Evolutionary conservation across 2,329 filamentous ascomycete genomes (phyloP).

Genomic region (Aspergillus novoparasiticus): DNA sequence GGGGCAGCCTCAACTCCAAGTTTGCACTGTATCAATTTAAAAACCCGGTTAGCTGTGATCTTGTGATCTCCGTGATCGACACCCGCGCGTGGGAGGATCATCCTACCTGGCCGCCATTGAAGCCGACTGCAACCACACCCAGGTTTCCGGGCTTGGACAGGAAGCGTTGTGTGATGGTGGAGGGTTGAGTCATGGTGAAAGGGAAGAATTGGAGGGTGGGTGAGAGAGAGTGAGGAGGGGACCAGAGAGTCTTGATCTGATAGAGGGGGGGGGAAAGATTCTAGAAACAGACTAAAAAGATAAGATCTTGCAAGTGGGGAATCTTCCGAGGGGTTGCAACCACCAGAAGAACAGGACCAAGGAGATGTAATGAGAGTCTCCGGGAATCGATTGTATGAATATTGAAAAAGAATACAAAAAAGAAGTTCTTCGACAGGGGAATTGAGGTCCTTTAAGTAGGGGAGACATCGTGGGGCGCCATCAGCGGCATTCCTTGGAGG

Average conservation of each 20-base stretch:
- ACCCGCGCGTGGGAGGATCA: conserved; percentile 19
- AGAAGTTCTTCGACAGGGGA: conserved; percentile 8
- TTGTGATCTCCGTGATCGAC: background rate
- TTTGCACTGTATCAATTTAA: conserved; percentile 65
- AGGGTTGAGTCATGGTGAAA: conserved; percentile 55
- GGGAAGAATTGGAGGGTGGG: background rate
- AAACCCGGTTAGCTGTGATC: background rate
- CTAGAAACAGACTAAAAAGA: conserved; percentile 3
- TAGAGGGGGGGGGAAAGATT: conserved; percentile 7
- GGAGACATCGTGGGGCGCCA: conserved; percentile 11
- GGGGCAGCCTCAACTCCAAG: conserved; percentile 89
- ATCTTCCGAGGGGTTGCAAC: background rate
- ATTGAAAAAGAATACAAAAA: conserved; percentile 5
- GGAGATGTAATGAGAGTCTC: background rate
- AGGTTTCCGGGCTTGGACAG: conserved; percentile 77
- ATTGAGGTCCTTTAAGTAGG: conserved; percentile 8
- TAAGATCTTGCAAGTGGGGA: conserved; percentile 7
- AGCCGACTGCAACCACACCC: conserved; percentile 91
- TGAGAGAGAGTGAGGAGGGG: conserved; percentile 8
- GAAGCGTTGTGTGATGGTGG: conserved; percentile 70
- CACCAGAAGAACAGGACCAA: background rate
- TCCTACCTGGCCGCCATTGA: conserved; percentile 90
- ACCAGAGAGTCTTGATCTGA: conserved; percentile 12
- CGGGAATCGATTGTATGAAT: background rate
- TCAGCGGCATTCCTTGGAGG: conserved; percentile 17